These are phyloP conservation scores for Ceratocystis harringtonii DNA, from an alignment of 2,329 filamentous ascomycete genomes.

Conservation along the genomic window DNA sequence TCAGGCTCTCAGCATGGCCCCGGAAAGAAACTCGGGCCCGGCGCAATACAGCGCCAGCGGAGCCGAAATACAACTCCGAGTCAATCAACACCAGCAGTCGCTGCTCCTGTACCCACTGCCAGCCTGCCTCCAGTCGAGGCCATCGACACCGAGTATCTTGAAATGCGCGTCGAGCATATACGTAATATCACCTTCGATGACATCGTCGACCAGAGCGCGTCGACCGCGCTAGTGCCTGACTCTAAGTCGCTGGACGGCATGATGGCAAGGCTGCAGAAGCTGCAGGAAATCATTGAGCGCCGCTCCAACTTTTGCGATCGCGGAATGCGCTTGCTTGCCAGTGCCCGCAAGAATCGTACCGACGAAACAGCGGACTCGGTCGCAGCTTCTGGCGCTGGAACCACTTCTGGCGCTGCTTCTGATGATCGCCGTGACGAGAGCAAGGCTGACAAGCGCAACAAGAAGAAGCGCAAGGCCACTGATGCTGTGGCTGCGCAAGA, in stretches of 20 bases:
- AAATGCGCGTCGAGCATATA: constrained; percentile 44
- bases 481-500: constrained; percentile 44
- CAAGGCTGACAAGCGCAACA: constrained; percentile 45
- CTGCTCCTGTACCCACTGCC: constrained; percentile 28
- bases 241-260: constrained; percentile 49
- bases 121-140: constrained; percentile 40
- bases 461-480: constrained; percentile 65
- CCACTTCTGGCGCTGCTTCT: constrained; percentile 22
- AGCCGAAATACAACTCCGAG: constrained; percentile 69
- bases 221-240: constrained; percentile 44
- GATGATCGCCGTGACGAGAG: constrained; percentile 34
- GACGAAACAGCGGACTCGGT: constrained; percentile 33
- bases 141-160: constrained; percentile 50
- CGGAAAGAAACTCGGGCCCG: constrained; percentile 47
- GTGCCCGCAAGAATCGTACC: constrained; percentile 46
- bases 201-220: constrained; percentile 47
- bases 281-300: constrained; percentile 52
- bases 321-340: constrained; percentile 55
- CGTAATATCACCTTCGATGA: constrained; percentile 52
- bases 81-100: constrained; percentile 24
- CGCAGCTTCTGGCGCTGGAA: not conserved
- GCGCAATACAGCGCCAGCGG: constrained; percentile 48
- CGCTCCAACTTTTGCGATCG: constrained; percentile 54
- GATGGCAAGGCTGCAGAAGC: constrained; percentile 45
- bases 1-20: constrained; percentile 45